Evolutionary conservation across 2,329 filamentous ascomycete genomes (phyloP), one percentile per base, ranked within the genome.

Genomic region (Monilinia polystroma): DNA sequence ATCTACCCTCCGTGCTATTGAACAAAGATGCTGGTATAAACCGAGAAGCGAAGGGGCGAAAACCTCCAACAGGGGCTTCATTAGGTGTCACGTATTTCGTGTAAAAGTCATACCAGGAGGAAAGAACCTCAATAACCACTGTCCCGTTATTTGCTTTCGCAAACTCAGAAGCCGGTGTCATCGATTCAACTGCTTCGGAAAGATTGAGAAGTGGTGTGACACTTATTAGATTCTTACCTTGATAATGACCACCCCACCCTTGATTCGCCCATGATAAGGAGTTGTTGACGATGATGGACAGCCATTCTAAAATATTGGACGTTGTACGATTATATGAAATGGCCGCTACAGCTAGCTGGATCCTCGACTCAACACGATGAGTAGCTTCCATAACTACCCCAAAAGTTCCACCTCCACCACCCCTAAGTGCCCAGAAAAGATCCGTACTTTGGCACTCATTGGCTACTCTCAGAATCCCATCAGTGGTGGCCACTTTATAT

Each of bases 351-450:
- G 55, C 54, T 20, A 71, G 32, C n/a, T 57, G 55, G 18, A 68
- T 53, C 18, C 23, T 51, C 29, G 64, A 68, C n/a, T 71, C 69
- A 6, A 70, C 70, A 18, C 57, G 56, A 65, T 69, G 66, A 20
- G 68, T 70, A 26, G 56, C 56, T 66, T 70, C 66, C 66, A 71
- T 67, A 2, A 81, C 80, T 4, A 82, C 77, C 1, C 80, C 81
- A 66, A 79, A 83, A 3, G 79, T 81, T 59, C 77, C 80, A 18
- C 77, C 77, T 35, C 81, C 81, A 14, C 79, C 82, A 29, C 82
- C 82, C 18, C 80, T 75, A 41, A 84, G 76, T 2, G 81, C 82
- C 80, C 80, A 83, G 75, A 80, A 84, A 4, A 85, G 75, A 60
- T 84, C 82, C 1, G 76, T 43, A 66, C 84, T 79, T 49, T 77